Base-by-base conservation (phyloP, 345 rosid species). In the Draba incana region DNA sequence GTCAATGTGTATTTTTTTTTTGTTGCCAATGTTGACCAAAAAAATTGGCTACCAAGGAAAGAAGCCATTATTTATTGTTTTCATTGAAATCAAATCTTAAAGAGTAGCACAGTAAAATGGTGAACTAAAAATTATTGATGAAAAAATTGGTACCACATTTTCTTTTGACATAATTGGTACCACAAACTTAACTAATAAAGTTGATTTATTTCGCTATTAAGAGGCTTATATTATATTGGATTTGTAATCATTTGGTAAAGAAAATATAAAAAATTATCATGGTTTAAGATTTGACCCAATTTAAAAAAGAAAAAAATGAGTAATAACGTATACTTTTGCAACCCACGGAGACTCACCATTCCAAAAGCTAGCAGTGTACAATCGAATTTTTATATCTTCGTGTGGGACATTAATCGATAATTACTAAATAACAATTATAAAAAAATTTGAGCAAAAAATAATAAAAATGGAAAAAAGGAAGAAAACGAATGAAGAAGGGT, bases 291-390 rank as follows among this genome's bases (percentile, higher is more conserved):
- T 35, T 66, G 62, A 43, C 53, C 42, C 31, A 42, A 30, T 24
- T 25, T 37, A 23, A 39, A 31, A 24, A 52, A 6, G 1, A 12
- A n/a, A 5, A 24, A 33, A 23, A 23, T 13, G 53, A 60, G 9
- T 61, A 60, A 61, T 43, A 61, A 52, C 75, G 62, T 23, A 70
- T 70, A 51, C 14, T 70, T 44, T 62, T 53, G 41, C 55, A 35
- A 53, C 61, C 55, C 33, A 53, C 31, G 75, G 24, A 60, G 51
- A 56, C 72, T 65, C 65, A 57, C 65, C 65, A 48, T 37, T 37
- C 72, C 49, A 68, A 68, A 68, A 57, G 72, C 9, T 37, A 24
- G 10, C 24, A 15, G 23, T 11, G 6, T 55, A 67, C 7, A 47
- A 68, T 45, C 38, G 38, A 56, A 20, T 55, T 38, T 38, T 6